Base-by-base conservation (phyloP, 768 basidiomycete genomes). In the Tylopilus intermedius region DNA sequence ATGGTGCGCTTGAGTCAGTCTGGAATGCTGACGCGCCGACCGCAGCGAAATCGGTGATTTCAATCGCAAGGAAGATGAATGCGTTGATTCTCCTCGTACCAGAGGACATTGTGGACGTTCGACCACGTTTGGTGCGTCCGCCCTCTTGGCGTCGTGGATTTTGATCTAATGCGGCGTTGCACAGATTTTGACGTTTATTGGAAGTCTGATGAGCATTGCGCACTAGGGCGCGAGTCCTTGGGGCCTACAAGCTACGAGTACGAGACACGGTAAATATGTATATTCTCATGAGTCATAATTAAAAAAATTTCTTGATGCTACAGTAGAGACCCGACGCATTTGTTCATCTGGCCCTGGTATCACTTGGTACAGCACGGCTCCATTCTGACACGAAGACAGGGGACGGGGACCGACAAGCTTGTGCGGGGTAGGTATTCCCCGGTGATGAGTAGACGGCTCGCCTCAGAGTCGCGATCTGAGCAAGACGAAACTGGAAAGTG, bases 51-150 rank as follows among this genome's bases (percentile, higher is more conserved):
- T 72, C 97, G 58, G 95, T 93, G 8, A 97, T 98, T 61, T 97
- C 95, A 3, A 97, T 98, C 61, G 94, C 95, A n/a, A 79, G 95
- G 64, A 98, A 98, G 79, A 86, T 94, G 86, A 90, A 92, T 49
- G 90, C 91, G 5, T 71, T 96, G 61, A 97, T 97, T 62, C 97
- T 97, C 79, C 73, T 98, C 53, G 95, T 97, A 0, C 94, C 95
- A 0, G 95, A 98, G 65, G 94, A 94, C 71, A 94, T 97, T 61
- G 93, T 98, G 33, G 94, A 97, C 67, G 80, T 97, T 55, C 84
- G 95, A 40, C 83, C 93, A 30, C 83, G 91, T 53, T 77, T 96
- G 67, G 93, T 95, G 67, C 38, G 88, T 77, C 18, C 1, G 4
- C 5, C 0, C 15, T 18, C 10, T 14, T 45, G 18, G 46, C 54